Base-by-base conservation (phyloP, 257 asterid species). In the Scutellaria baicalensis region DNA sequence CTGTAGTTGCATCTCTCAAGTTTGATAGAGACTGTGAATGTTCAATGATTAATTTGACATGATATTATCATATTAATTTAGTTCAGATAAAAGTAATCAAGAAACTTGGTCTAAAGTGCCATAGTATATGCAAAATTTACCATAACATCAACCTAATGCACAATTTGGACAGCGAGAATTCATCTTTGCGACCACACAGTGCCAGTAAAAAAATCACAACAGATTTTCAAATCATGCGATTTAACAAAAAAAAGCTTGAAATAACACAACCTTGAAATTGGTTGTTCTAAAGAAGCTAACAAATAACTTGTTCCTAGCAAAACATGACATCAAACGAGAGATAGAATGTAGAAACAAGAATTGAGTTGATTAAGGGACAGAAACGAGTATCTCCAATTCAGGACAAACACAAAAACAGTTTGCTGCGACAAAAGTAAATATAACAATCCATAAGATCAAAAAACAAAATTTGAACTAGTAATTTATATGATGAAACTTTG, bases 401-500 rank as follows among this genome's bases (percentile, higher is more conserved):
- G 57, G 75, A 73, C 54, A 68, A 72, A 27, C 40, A 56, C 1
- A 69, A 27, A 27, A 27, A 14, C 14, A 64, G 63, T 51, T 57
- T 51, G 33, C 33, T 35, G 17, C 27, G 3, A 50, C 17, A 20
- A 72, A 65, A 75, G 64, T 17, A n/a, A 49, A 61, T 39, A 8
- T 14, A 69, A 66, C 63, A 76, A 67, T 51, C 59, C 71, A 48
- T 21, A 54, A 61, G 6, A 56, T 44, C 9, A 39, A 36, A 39
- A 66, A 38, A 74, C 80, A 68, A 79, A 82, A 82, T 39, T 76
- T 64, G 60, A 68, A 69, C 67, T 55, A 42, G 59, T 31, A 57
- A 65, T 47, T 72, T 55, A 82, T 70, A 56, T 64, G 72, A 36
- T 6, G 36, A 17, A 0, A 65, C 27, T 1, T 5, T 8, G 11